Evolutionary conservation across 2,329 filamentous ascomycete species (phyloP).

Genomic region (Colletotrichum sp.): DNA sequence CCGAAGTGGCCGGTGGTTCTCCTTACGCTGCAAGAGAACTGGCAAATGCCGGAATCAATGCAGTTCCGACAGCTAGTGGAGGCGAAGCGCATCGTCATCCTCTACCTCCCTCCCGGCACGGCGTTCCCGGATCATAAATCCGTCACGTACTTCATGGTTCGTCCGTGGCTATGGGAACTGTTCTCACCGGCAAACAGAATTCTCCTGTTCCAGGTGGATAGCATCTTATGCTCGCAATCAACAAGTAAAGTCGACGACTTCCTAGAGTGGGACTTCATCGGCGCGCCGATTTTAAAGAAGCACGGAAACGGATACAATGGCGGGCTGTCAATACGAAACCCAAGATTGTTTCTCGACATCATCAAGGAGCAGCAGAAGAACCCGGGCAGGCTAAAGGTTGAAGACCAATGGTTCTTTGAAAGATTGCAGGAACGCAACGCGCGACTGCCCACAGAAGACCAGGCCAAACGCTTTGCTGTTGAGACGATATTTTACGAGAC

Average conservation of each 20-base stretch:
- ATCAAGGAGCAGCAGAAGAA: slow-evolving; percentile 16
- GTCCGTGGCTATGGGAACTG: slow-evolving; percentile 41
- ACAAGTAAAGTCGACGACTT: slow-evolving; percentile 36
- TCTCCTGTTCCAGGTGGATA: slow-evolving; percentile 44
- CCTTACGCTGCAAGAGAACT: slow-evolving; percentile 39
- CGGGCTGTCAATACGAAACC: slow-evolving; percentile 35
- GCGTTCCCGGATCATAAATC: slow-evolving; percentile 34
- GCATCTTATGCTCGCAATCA: slow-evolving; percentile 38
- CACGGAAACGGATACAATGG: slow-evolving; percentile 33
- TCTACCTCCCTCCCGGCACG: slow-evolving; percentile 37
- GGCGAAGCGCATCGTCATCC: slow-evolving; percentile 37
- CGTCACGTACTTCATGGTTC: slow-evolving; percentile 39
- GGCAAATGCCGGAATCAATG: slow-evolving; percentile 18
- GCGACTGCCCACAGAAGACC: slow-evolving; percentile 27
- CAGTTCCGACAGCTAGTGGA: slow-evolving; percentile 39
- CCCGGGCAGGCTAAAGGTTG: slow-evolving; percentile 26
- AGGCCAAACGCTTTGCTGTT: slow-evolving; percentile 31
- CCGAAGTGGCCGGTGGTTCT: slow-evolving; percentile 49
- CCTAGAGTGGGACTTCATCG: slow-evolving; percentile 37
- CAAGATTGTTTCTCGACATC: slow-evolving; percentile 28
- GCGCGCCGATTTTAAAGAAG: slow-evolving; percentile 30
- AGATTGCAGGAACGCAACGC: slow-evolving; percentile 28
- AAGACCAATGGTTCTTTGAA: slow-evolving; percentile 36
- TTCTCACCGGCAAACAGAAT: slow-evolving; percentile 36
- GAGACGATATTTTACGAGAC: slow-evolving; percentile 29